Conservation (phyloP, 2,329 filamentous ascomycete species). For the Exutisphaerella laricina region DNA sequence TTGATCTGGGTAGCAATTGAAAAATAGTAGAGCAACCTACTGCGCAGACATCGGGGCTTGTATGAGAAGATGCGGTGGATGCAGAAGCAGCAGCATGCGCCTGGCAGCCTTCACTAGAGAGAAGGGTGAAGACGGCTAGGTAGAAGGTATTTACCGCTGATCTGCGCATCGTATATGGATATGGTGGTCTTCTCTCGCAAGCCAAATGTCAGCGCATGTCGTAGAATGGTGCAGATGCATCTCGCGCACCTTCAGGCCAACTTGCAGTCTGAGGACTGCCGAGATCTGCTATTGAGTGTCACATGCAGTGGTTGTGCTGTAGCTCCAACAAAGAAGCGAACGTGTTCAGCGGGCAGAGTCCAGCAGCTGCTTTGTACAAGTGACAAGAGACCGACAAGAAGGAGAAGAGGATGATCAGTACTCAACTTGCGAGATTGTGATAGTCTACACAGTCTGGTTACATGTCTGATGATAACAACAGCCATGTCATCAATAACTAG, state of each 20-base stretch:
- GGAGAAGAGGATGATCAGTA: background rate
- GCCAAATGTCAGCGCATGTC: conserved; percentile 19
- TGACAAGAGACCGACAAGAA: background rate
- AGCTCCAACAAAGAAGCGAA: conserved; percentile 9
- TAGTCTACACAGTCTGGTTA: too few relatives aligned
- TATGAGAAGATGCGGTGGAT: conserved; percentile 32
- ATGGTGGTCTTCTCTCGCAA: conserved; percentile 11
- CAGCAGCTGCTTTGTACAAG: conserved; percentile 3
- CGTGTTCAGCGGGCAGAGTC: background rate
- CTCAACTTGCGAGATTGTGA: background rate
- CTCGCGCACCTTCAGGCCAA: conserved; percentile 10
- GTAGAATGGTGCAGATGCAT: conserved; percentile 1
- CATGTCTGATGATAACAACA: background rate
- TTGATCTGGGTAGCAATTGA: conserved; percentile 30
- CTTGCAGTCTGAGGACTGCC: conserved; percentile 5
- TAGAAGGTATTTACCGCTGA: conserved; percentile 43
- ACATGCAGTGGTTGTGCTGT: too few relatives aligned
- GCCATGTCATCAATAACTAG: too few relatives aligned
- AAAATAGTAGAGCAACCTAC: conserved; percentile 39
- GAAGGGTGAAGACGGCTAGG: conserved; percentile 56
- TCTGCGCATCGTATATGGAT: conserved; percentile 21
- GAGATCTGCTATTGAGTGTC: conserved; percentile 16
- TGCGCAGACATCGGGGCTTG: conserved; percentile 48
- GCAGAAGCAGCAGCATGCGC: conserved; percentile 35
- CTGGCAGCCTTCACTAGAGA: conserved; percentile 42